Conservation (phyloP, 106 monocot species). For the Acorus calamus region DNA sequence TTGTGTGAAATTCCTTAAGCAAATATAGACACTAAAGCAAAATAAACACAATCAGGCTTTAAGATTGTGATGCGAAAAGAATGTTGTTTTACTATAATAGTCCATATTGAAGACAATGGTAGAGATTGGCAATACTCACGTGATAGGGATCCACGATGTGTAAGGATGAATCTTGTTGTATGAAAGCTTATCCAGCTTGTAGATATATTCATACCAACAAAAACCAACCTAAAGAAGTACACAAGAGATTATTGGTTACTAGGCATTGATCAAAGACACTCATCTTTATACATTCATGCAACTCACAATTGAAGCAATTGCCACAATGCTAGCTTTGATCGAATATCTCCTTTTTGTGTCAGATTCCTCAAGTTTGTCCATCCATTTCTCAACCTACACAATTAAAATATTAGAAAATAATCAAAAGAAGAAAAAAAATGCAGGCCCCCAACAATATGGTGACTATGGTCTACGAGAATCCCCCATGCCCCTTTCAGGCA, state of each 20-base stretch:
- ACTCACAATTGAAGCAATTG: constrained; percentile 45
- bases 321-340: constrained; percentile 56
- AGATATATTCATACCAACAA: constrained; percentile 91
- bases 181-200: constrained; percentile 85
- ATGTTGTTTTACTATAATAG: too few species aligned
- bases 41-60: neutral
- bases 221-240: constrained; percentile 56
- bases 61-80: too few species aligned
- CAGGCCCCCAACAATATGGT: neutral
- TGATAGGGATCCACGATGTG: constrained; percentile 96
- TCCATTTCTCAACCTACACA: constrained; percentile 77
- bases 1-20: constrained; percentile 79
- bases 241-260: neutral
- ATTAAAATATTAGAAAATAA: too few species aligned
- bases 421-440: neutral
- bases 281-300: neutral
- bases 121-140: constrained; percentile 26
- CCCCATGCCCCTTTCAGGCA: too few species aligned
- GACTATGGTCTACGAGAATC: too few species aligned
- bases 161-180: constrained; percentile 94
- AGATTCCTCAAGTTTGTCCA: constrained; percentile 91
- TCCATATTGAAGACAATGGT: too few species aligned
- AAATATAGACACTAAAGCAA: constrained; percentile 71
- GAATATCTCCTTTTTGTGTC: constrained; percentile 48
- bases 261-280: neutral